These are phyloP conservation scores for Globisporangium camurandrum DNA, from an alignment of 352 stramenopile genomes.

Conservation along the genomic window DNA sequence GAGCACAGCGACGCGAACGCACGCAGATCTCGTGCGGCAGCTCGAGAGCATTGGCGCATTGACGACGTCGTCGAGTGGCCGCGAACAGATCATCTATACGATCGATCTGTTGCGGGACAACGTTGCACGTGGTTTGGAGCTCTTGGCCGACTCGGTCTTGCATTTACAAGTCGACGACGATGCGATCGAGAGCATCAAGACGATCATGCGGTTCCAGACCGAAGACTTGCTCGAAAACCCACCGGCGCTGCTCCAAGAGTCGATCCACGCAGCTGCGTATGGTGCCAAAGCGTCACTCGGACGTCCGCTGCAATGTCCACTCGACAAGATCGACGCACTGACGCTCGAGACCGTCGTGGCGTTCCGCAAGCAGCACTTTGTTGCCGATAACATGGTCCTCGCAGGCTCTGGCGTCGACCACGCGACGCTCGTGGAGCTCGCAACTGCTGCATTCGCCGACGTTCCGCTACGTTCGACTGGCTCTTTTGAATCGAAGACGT, in stretches of 20 bases:
- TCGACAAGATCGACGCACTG: conserved; percentile 74
- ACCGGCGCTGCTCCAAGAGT: conserved; percentile 73
- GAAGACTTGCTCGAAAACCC: conserved; percentile 89
- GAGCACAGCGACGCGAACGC: conserved; percentile 78
- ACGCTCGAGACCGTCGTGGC: conserved; percentile 61
- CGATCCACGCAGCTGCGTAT: conserved; percentile 87
- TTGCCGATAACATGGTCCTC: conserved; percentile 87
- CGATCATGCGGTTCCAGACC: conserved; percentile 91
- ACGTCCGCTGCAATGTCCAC: conserved; percentile 67
- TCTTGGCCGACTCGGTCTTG: conserved; percentile 87
- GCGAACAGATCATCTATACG: conserved; percentile 97
- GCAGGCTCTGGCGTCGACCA: conserved; percentile 94
- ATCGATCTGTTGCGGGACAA: conserved; percentile 95
- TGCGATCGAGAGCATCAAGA: conserved; percentile 91
- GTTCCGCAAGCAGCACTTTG: conserved; percentile 76
- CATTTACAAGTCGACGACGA: conserved; percentile 68
- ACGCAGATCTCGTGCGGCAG: conserved; percentile 83
- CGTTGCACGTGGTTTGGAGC: conserved; percentile 81
- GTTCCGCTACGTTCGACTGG: conserved; percentile 29
- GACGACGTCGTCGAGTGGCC: conserved; percentile 84
- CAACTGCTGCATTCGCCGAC: conserved; percentile 84
- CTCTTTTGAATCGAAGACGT: conserved; percentile 7
- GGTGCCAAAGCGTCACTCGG: conserved; percentile 62
- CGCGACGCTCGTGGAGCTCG: conserved; percentile 86
- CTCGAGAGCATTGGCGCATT: conserved; percentile 92